phyloP scores from a whole-genome alignment of 2,329 filamentous ascomycete genomes.

The Penicillium sp. region DNA sequence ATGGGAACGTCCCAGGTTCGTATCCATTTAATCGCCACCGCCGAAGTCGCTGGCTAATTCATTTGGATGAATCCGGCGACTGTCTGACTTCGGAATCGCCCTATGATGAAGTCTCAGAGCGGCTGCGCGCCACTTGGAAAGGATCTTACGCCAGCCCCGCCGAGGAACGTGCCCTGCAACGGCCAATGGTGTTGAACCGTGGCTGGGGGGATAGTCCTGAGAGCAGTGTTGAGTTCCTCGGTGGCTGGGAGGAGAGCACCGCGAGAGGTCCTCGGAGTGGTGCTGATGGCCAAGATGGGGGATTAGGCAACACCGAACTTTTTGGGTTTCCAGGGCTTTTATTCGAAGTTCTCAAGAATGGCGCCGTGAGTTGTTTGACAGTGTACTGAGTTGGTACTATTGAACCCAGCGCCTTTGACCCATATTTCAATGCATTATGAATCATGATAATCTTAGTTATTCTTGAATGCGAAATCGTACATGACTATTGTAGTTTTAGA shows the following conservation, averaged over 20 bases:
- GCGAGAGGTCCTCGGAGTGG: constrained; percentile 45
- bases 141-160: constrained; percentile 58
- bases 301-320: constrained; percentile 73
- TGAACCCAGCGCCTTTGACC: neutral
- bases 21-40: constrained; percentile 96
- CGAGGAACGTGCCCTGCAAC: constrained; percentile 54
- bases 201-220: constrained; percentile 91
- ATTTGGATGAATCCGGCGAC: constrained; percentile 45
- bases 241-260: constrained; percentile 77
- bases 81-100: constrained; percentile 70
- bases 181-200: constrained; percentile 80
- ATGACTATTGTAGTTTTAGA: too few relatives aligned
- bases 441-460: neutral
- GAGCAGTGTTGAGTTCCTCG: constrained; percentile 80
- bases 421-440: constrained; percentile 11
- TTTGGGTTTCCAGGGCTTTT: constrained; percentile 92
- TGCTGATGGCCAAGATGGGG: constrained; percentile 47
- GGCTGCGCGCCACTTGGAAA: constrained; percentile 68
- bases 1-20: constrained; percentile 91
- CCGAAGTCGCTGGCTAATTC: constrained; percentile 80
- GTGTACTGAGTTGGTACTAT: constrained; percentile 63
- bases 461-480: too few relatives aligned
- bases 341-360: constrained; percentile 94
- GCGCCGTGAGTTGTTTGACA: constrained; percentile 82
- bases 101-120: constrained; percentile 69